phyloP scores from a whole-genome alignment of 75 land plant species.

The Gnetum montanum region DNA sequence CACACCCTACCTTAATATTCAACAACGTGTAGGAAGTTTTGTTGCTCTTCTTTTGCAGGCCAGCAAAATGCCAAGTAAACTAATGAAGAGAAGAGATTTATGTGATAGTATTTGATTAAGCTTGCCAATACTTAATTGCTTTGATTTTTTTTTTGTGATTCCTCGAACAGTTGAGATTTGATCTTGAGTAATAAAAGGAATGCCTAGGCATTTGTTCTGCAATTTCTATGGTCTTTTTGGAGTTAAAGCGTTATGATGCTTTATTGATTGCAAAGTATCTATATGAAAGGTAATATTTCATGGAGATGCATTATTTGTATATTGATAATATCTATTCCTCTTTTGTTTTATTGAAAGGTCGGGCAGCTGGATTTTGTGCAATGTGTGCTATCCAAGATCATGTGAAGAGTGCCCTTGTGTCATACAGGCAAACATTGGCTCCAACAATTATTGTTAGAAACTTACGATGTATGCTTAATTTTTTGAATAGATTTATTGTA shows the following conservation, averaged over 20 bases:
- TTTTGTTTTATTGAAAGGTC: constrained; percentile 10
- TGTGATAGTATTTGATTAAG: too few species aligned
- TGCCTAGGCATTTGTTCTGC: neutral
- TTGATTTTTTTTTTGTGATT: too few species aligned
- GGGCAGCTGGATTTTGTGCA: constrained; percentile 34
- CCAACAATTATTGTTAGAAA: constrained; percentile 54
- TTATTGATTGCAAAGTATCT: neutral
- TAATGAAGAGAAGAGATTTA: too few species aligned
- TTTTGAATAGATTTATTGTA: too few species aligned
- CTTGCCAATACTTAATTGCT: too few species aligned
- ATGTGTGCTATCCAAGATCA: constrained; percentile 39
- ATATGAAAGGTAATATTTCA: neutral
- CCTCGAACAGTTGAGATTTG: too few species aligned
- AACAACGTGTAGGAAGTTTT: too few species aligned
- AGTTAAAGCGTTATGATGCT: neutral
- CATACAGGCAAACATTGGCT: constrained; percentile 57
- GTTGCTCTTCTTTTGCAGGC: too few species aligned
- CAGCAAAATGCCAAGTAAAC: too few species aligned
- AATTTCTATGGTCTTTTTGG: neutral
- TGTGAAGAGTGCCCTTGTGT: constrained; percentile 35
- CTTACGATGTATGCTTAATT: constrained; percentile 39
- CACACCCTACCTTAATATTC: too few species aligned
- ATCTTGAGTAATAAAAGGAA: neutral
- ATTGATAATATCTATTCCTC: too few species aligned
- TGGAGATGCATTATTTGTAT: neutral